Conservation (phyloP, 768 basidiomycete genomes). For the Dentipellis fragilis region DNA sequence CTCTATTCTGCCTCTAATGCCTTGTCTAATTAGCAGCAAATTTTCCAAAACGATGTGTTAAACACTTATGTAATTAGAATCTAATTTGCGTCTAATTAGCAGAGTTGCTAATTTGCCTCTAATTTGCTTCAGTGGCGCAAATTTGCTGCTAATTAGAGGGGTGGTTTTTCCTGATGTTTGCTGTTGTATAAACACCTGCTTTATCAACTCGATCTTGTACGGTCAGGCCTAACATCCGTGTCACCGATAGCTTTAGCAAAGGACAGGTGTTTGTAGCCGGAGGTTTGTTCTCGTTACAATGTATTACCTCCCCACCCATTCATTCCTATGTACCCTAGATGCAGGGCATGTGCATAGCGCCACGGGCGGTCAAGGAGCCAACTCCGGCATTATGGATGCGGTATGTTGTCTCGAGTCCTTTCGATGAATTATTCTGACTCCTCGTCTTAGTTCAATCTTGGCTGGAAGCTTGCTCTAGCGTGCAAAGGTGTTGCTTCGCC, state of each 20-base stretch:
- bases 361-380: conserved; percentile 2
- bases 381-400: background rate
- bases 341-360: conserved; percentile 3
- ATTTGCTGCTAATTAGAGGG: too few species aligned
- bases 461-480: conserved; percentile 12
- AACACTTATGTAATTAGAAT: too few species aligned
- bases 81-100: too few species aligned
- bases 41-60: too few species aligned
- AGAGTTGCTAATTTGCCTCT: too few species aligned
- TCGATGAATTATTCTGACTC: background rate
- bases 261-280: conserved; percentile 13
- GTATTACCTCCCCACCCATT: background rate
- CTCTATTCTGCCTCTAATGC: too few species aligned
- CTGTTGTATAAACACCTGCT: background rate
- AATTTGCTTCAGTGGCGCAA: too few species aligned
- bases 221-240: conserved; percentile 9
- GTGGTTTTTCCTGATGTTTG: too few species aligned
- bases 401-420: background rate
- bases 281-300: conserved; percentile 12
- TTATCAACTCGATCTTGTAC: background rate
- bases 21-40: too few species aligned
- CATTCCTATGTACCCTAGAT: background rate
- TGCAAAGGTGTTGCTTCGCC: conserved; percentile 5
- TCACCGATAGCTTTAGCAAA: conserved; percentile 6
- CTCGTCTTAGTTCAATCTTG: conserved; percentile 6